Evolutionary conservation across 2,329 filamentous ascomycete genomes (phyloP).

Genomic region (Sclerotinia trifoliorum): DNA sequence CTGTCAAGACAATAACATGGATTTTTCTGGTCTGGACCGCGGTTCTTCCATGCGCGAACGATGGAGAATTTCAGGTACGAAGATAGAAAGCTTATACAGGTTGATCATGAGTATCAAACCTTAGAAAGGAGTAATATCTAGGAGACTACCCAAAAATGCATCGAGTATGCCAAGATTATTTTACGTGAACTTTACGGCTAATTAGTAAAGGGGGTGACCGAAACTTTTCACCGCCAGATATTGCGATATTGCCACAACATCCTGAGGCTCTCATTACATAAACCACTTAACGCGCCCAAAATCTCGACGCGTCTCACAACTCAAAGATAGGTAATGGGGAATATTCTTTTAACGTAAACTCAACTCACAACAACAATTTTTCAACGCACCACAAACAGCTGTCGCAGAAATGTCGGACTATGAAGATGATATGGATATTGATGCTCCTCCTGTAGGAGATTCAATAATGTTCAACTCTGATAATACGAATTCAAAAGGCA

Average conservation of each 20-base stretch:
- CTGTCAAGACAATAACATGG: no score
- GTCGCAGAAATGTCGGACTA: conserved; percentile 50
- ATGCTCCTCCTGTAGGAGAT: conserved; percentile 52
- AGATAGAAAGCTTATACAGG: no score
- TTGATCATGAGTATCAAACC: no score
- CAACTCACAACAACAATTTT: neutral
- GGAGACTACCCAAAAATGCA: no score
- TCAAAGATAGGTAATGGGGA: neutral
- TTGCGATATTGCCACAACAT: neutral
- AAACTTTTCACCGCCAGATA: neutral
- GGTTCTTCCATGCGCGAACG: no score
- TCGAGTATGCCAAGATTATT: no score
- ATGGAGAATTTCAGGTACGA: no score
- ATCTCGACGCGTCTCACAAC: conserved; percentile 21
- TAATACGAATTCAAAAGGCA: conserved; percentile 75
- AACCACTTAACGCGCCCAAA: conserved; percentile 24
- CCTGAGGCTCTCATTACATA: conserved; percentile 9
- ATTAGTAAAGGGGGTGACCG: neutral
- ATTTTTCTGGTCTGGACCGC: no score
- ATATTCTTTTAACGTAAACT: neutral
- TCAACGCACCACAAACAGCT: neutral
- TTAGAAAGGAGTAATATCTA: no score
- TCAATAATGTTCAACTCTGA: conserved; percentile 70
- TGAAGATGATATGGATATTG: conserved; percentile 69
- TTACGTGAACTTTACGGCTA: no score